A percentile compares a stretch with the other conserved stretches of the same genome.
Conservation (phyloP, 2,329 filamentous ascomycete genomes). For the Fusarium avenaceum region DNA sequence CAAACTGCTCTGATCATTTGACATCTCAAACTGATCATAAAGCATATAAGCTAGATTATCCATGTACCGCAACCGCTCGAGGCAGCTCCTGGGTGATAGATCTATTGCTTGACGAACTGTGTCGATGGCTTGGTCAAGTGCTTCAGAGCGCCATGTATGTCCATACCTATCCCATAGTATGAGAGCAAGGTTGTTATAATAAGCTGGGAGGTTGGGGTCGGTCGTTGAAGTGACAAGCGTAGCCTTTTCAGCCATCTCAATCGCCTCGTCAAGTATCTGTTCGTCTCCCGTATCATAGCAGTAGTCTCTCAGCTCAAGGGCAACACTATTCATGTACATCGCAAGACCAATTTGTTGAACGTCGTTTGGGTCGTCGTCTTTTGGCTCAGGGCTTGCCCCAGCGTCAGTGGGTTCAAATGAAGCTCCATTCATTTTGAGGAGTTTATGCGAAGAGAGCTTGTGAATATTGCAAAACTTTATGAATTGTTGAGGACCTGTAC, state of each 20-base stretch:
- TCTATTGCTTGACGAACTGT: background rate
- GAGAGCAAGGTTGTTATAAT: background rate
- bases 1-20: background rate
- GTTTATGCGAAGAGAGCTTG: too few relatives aligned
- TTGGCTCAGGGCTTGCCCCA: too few relatives aligned
- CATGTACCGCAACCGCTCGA: background rate
- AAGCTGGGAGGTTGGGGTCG: background rate
- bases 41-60: background rate
- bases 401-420: too few relatives aligned
- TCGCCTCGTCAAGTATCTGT: background rate
- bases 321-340: background rate
- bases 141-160: background rate
- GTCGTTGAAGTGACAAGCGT: background rate
- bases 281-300: background rate
- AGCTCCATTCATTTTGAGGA: too few relatives aligned
- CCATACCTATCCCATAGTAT: background rate
- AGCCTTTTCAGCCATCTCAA: background rate
- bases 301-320: background rate
- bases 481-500: too few relatives aligned
- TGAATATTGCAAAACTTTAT: too few relatives aligned
- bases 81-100: rapidly evolving
- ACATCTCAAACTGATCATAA: too few relatives aligned
- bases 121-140: background rate
- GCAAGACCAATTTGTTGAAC: background rate
- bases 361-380: too few relatives aligned